Conservation (phyloP, 169 alveolate genomes). For the Theileria equi region DNA sequence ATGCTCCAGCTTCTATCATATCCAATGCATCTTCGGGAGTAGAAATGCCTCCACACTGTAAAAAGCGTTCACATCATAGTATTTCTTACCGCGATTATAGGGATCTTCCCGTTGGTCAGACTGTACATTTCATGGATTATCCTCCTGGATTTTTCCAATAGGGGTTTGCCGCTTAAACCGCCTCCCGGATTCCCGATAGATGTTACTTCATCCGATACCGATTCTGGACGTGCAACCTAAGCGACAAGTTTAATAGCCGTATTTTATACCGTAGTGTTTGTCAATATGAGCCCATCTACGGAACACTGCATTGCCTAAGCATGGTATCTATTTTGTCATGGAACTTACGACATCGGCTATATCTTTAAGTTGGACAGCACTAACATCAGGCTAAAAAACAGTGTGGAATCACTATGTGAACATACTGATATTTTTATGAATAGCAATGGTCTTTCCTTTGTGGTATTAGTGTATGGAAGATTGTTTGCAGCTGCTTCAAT, state of each 20-base stretch:
- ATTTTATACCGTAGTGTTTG: constrained; percentile 77
- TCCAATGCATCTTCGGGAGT: constrained; percentile 79
- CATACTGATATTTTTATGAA: constrained; percentile 57
- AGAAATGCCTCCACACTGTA: constrained; percentile 83
- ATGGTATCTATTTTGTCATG: neutral
- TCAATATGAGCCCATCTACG: constrained; percentile 79
- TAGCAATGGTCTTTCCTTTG: constrained; percentile 45
- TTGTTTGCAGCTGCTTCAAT: constrained; percentile 2
- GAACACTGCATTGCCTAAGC: constrained; percentile 66
- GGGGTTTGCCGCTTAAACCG: constrained; percentile 81
- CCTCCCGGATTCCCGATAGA: constrained; percentile 60
- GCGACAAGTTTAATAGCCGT: neutral
- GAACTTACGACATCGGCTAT: constrained; percentile 73
- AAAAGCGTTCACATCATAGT: neutral
- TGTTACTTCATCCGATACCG: constrained; percentile 9
- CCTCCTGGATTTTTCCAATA: constrained; percentile 70
- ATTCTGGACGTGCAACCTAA: constrained; percentile 31
- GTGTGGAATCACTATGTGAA: neutral
- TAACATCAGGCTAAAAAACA: constrained; percentile 72
- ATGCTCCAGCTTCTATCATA: constrained; percentile 85
- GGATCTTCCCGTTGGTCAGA: constrained; percentile 73
- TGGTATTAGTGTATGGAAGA: constrained; percentile 27
- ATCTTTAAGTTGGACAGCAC: constrained; percentile 71
- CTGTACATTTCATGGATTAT: constrained; percentile 77
- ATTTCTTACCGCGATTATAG: constrained; percentile 79